These are phyloP conservation scores for Sphagnurus paluster DNA, from an alignment of 1,284 basidiomycete species.

Conservation along the genomic window DNA sequence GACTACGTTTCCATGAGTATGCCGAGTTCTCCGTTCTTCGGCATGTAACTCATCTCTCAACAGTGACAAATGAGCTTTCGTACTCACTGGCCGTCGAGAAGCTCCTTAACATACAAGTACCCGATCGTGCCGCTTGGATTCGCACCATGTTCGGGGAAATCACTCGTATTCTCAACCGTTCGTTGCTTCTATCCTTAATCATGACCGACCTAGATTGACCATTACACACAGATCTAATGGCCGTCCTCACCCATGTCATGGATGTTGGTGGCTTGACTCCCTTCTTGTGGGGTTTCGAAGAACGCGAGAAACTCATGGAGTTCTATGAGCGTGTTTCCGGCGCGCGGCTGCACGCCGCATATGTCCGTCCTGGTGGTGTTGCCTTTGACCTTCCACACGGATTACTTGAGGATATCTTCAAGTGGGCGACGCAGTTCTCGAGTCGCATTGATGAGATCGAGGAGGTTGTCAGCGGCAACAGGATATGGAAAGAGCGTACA, in stretches of 20 bases:
- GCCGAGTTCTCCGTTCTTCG: neutral
- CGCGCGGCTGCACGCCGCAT: slow-evolving; percentile 96
- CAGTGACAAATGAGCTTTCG: slow-evolving; percentile 96
- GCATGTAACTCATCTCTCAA: neutral
- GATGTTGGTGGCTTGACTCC: slow-evolving; percentile 98
- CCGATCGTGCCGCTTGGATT: slow-evolving; percentile 99
- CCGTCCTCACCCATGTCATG: slow-evolving; percentile 93
- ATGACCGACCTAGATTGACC: neutral
- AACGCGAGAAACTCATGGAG: slow-evolving; percentile 99
- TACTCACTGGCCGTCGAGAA: slow-evolving; percentile 99
- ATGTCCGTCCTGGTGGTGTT: slow-evolving; percentile 96
- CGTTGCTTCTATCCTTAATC: slow-evolving; percentile 26
- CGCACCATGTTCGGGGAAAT: slow-evolving; percentile 97
- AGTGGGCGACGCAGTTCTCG: slow-evolving; percentile 95
- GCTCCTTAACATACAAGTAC: slow-evolving; percentile 96
- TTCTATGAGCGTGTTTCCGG: slow-evolving; percentile 99
- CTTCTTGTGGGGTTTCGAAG: slow-evolving; percentile 99
- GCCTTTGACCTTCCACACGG: slow-evolving; percentile 98
- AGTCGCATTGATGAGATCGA: slow-evolving; percentile 96
- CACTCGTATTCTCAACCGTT: slow-evolving; percentile 93
- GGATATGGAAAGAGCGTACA: slow-evolving; percentile 97
- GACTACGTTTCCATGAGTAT: slow-evolving; percentile 99
- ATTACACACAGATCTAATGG: slow-evolving; percentile 80
- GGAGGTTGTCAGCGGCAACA: slow-evolving; percentile 96
- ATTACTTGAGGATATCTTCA: slow-evolving; percentile 94